phyloP scores from a whole-genome alignment of 2,329 filamentous ascomycete genomes.

The Hyphodiscus sp. region DNA sequence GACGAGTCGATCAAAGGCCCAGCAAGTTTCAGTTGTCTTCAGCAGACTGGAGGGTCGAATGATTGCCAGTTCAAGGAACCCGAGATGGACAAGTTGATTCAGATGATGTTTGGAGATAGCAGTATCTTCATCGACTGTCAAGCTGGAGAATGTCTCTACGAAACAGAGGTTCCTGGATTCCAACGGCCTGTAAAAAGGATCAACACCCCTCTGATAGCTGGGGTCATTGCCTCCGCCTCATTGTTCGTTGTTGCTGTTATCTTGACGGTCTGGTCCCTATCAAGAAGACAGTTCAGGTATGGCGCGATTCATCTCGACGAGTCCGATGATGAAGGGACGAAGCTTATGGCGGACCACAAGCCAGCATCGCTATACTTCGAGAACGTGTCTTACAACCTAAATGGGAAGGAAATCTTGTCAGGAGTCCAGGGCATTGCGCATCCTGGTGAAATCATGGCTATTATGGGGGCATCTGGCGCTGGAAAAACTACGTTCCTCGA shows the following conservation, averaged over 20 bases:
- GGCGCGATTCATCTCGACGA: conserved; percentile 80
- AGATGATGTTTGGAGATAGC: conserved; percentile 80
- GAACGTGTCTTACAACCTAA: conserved; percentile 78
- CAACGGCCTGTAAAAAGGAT: conserved; percentile 84
- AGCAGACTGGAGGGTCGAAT: conserved; percentile 55
- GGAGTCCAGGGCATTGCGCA: conserved; percentile 80
- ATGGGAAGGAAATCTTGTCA: conserved; percentile 78
- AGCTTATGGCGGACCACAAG: conserved; percentile 86
- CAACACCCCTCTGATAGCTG: conserved; percentile 92
- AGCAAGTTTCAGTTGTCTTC: conserved; percentile 71
- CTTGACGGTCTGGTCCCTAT: conserved; percentile 79
- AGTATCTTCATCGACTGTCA: conserved; percentile 80
- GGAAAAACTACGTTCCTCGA: conserved; percentile 97
- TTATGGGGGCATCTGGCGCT: conserved; percentile 96
- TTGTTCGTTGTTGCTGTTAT: conserved; percentile 87
- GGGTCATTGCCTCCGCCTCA: conserved; percentile 79
- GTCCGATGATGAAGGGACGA: conserved; percentile 78
- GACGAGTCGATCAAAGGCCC: conserved; percentile 78
- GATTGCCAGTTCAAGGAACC: conserved; percentile 84
- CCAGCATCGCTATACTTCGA: conserved; percentile 84
- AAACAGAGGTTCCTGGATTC: conserved; percentile 89
- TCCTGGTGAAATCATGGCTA: conserved; percentile 91
- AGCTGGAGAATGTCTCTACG: conserved; percentile 87
- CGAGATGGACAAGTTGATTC: conserved; percentile 85
- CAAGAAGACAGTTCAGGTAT: conserved; percentile 63